phyloP scores from a whole-genome alignment of 2,329 filamentous ascomycete species.

The Ceratocystis eucalypticola region DNA sequence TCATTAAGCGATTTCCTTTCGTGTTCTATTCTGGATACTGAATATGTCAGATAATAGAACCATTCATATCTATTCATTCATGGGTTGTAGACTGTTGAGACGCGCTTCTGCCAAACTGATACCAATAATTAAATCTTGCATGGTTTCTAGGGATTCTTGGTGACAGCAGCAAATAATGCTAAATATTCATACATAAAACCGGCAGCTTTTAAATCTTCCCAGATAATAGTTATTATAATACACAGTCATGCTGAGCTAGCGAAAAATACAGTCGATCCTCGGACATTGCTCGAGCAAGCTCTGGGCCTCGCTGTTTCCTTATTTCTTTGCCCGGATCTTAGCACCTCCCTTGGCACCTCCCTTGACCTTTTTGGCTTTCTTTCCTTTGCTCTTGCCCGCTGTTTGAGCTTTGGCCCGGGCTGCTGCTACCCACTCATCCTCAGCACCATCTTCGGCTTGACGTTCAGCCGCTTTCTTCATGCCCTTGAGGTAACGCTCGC shows the following conservation, averaged over 20 bases:
- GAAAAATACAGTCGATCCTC: background rate
- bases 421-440: slow-evolving; percentile 23
- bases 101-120: background rate
- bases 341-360: slow-evolving; percentile 28
- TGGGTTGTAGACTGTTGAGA: background rate
- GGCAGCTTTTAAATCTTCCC: background rate
- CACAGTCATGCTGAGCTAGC: background rate
- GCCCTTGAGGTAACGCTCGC: slow-evolving; percentile 31
- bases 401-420: slow-evolving; percentile 23
- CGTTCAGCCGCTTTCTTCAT: slow-evolving; percentile 29
- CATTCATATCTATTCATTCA: background rate
- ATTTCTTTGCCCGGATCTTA: slow-evolving; percentile 24
- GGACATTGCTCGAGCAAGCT: background rate
- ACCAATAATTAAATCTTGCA: background rate
- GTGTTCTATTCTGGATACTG: background rate
- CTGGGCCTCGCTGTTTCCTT: background rate
- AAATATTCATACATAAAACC: slow-evolving; percentile 6
- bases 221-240: slow-evolving; percentile 1
- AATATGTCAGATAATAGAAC: background rate
- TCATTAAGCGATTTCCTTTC: background rate
- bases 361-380: slow-evolving; percentile 27
- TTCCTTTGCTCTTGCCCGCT: slow-evolving; percentile 27
- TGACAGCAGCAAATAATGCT: background rate
- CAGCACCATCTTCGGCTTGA: slow-evolving; percentile 21
- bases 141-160: background rate